Evolutionary conservation across 2,329 filamentous ascomycete species (phyloP).

Genomic region (Curvularia eragrostidis): DNA sequence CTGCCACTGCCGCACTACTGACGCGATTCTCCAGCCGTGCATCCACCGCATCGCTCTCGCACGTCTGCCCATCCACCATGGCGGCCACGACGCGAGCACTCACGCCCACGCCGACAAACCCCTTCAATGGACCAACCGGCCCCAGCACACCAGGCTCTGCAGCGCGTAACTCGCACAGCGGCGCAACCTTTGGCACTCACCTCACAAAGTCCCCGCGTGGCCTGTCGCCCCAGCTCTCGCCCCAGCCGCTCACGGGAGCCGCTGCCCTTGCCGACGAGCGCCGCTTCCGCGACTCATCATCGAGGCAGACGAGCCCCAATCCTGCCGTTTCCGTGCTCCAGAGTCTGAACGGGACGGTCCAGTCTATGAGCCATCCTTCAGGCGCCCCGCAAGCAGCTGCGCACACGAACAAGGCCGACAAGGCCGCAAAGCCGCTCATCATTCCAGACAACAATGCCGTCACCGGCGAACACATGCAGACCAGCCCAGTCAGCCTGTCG

Average conservation of each 20-base stretch:
- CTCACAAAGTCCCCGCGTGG: conserved; percentile 53
- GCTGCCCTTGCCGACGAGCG: conserved; percentile 58
- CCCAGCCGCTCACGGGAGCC: conserved; percentile 55
- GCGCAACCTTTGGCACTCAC: conserved; percentile 46
- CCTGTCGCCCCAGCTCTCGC: conserved; percentile 51
- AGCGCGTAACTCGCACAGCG: conserved; percentile 34
- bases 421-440: conserved; percentile 57
- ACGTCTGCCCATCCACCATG: conserved; percentile 41
- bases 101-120: conserved; percentile 52
- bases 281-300: conserved; percentile 51
- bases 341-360: conserved; percentile 51
- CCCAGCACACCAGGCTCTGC: conserved; percentile 51
- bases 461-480: conserved; percentile 56
- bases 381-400: conserved; percentile 53
- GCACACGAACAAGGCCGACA: conserved; percentile 57
- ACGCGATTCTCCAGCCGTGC: conserved; percentile 18
- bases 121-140: conserved; percentile 49
- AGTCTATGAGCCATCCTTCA: conserved; percentile 43
- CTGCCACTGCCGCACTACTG: conserved; percentile 12
- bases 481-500: conserved; percentile 60
- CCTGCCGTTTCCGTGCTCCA: conserved; percentile 54
- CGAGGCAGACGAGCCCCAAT: conserved; percentile 58
- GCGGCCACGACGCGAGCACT: conserved; percentile 54
- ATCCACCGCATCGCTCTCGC: conserved; percentile 2
- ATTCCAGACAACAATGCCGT: conserved; percentile 54